These are phyloP conservation scores for Thermothielavioides terrestris DNA, from an alignment of 495 filamentous ascomycete species.

Conservation along the genomic window DNA sequence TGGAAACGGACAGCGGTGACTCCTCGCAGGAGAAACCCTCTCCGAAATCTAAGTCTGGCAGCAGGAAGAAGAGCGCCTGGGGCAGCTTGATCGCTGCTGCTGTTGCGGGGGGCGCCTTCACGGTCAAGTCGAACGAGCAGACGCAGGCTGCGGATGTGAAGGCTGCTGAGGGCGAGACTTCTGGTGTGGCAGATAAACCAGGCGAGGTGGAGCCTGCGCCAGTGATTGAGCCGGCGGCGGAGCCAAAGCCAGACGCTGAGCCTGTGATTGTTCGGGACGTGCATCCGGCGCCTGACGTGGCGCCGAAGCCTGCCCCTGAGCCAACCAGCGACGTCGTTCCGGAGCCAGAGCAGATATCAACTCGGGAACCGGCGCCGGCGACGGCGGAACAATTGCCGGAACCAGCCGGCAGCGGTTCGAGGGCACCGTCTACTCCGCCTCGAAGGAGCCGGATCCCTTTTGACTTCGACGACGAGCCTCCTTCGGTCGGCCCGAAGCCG, in stretches of 20 bases:
- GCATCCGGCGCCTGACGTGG: background rate
- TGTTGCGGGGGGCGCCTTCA: constrained; percentile 26
- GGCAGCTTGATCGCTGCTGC: constrained; percentile 31
- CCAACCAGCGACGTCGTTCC: background rate
- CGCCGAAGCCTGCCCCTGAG: background rate
- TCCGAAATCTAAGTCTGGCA: constrained; percentile 20
- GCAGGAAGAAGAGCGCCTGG: constrained; percentile 32
- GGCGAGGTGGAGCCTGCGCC: constrained; percentile 12
- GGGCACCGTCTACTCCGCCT: constrained; percentile 3
- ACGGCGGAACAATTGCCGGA: background rate
- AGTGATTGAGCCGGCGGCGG: constrained; percentile 1
- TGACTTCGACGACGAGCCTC: constrained; percentile 18
- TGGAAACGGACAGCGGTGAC: constrained; percentile 49
- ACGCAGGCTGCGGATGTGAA: constrained; percentile 11
- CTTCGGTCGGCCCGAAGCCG: constrained; percentile 26
- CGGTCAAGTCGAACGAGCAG: constrained; percentile 17
- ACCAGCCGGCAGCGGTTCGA: background rate
- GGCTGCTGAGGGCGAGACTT: constrained; percentile 10
- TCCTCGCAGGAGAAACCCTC: constrained; percentile 19
- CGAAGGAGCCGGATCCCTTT: background rate
- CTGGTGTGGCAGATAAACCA: background rate
- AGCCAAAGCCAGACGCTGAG: background rate
- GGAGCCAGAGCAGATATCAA: background rate
- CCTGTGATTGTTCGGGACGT: background rate
- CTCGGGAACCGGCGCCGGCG: background rate